Evolutionary conservation across 495 filamentous ascomycete genomes (phyloP), one percentile per base, ranked within the genome.

Genomic region (Collariella sp.): DNA sequence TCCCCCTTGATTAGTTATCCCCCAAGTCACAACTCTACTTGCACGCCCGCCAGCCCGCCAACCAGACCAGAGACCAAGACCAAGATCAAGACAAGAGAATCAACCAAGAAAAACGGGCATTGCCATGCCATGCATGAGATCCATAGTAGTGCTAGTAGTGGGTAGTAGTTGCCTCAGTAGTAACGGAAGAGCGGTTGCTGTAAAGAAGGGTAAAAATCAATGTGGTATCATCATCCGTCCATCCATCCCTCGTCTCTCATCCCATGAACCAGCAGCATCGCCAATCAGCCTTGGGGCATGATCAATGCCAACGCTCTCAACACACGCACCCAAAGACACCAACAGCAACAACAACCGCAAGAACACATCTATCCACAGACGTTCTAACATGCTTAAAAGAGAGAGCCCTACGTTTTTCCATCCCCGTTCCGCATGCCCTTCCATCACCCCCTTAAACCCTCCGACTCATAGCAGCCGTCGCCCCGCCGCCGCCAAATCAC

Each of bases 381-480:
- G 11, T n/a, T 38, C 35, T n/a, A 44, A 31, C 19, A 15, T 45
- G 18, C 40, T 23, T 26, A 13, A 10, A 29, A 26, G 31, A 38
- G 22, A 9, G 36, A 15, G n/a, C 13, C 31, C 9, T 36, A 23
- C 33, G 23, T 20, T 33, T 42, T 24, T 12, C 31, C n/a, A 22
- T 11, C 33, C 16, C 23, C 13, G 19, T 19, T 29, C 20, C 16
- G 36, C 26, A 20, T 11, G 3, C 7, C 46, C 26, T 18, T 33
- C n/a, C 13, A 36, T 19, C 46, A 38, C 18, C 33, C 7, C 3
- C 39, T 5, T 20, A 16, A 42, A 9, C 39, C 39, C 36, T 1
- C 62, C 76, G 67, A 62, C 62, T 72, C 77, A 80, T 80, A 55
- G 77, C 77, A 34, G 68, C 76, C 38, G 71, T 73, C 48, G 77